Conservation (phyloP, 163 green algal species). For the Prototheca wickerhamii region DNA sequence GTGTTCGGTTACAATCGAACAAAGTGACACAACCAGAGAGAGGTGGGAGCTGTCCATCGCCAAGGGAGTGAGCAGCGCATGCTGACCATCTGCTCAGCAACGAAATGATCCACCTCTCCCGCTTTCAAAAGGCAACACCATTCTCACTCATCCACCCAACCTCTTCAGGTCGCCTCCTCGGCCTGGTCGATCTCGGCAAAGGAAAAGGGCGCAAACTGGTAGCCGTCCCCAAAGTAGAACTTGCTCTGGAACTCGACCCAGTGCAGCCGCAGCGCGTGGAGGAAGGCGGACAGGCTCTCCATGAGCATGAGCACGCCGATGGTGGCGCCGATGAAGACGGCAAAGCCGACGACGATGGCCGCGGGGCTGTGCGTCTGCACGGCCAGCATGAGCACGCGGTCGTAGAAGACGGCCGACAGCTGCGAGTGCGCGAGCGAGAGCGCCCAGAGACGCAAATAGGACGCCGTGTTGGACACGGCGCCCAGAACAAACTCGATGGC, state of each 20-base stretch:
- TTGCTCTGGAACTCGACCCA: conserved; percentile 95
- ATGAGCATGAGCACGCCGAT: conserved; percentile 98
- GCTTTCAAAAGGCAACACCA: neutral
- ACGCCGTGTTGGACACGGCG: conserved; percentile 96
- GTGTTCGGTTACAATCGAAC: no score
- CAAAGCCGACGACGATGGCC: conserved; percentile 77
- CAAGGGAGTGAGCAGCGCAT: no score
- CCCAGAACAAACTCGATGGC: conserved; percentile 99
- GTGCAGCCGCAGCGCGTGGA: conserved; percentile 95
- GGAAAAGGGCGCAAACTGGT: conserved; percentile 73
- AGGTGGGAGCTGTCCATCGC: no score
- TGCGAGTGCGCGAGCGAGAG: conserved; percentile 95
- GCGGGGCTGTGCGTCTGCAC: conserved; percentile 29
- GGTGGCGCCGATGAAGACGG: conserved; percentile 84
- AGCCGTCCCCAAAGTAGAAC: conserved; percentile 58
- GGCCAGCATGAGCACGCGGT: conserved; percentile 82
- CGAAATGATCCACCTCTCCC: neutral
- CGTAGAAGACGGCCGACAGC: conserved; percentile 96
- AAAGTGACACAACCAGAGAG: no score
- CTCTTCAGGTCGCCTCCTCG: conserved; percentile 37
- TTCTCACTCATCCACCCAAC: neutral
- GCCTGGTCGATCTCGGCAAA: conserved; percentile 44
- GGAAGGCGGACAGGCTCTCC: conserved; percentile 94
- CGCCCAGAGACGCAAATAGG: conserved; percentile 96
- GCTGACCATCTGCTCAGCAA: no score